Evolutionary conservation across 164 flowering plant genomes (phyloP).

Genomic region (Taxillus chinensis): DNA sequence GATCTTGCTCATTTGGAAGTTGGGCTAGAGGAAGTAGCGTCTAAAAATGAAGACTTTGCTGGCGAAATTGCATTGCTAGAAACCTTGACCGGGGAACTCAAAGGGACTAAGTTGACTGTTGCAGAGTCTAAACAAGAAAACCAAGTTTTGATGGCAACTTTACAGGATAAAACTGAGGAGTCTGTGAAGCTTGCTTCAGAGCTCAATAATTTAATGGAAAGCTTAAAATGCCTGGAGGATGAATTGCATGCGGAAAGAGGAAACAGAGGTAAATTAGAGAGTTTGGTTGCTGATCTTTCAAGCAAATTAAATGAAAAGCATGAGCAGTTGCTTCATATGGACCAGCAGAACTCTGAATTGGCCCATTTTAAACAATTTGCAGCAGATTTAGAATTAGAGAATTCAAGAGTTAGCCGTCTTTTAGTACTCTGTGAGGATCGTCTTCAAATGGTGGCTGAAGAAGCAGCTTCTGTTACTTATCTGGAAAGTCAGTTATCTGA

Average conservation of each 20-base stretch:
- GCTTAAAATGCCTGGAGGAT: constrained; percentile 23
- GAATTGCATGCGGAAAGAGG: constrained; percentile 44
- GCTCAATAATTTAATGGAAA: constrained; percentile 29
- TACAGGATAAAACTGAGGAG: constrained; percentile 39
- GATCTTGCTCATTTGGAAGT: constrained; percentile 39
- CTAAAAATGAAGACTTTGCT: constrained; percentile 33
- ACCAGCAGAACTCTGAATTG: constrained; percentile 35
- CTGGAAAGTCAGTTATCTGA: constrained; percentile 39
- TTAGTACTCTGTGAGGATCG: constrained; percentile 21
- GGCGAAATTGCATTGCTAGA: constrained; percentile 36
- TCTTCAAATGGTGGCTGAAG: constrained; percentile 22
- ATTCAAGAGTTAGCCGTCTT: constrained; percentile 25
- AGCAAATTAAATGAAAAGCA: constrained; percentile 35
- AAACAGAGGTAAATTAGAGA: constrained; percentile 34
- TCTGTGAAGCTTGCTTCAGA: constrained; percentile 37
- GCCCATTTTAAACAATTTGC: constrained; percentile 30
- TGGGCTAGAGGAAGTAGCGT: constrained; percentile 39
- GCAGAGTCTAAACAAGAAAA: constrained; percentile 28
- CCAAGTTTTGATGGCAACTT: constrained; percentile 21
- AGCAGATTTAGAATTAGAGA: constrained; percentile 43
- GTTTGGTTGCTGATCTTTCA: constrained; percentile 30
- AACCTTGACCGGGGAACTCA: constrained; percentile 36
- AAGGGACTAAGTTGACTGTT: constrained; percentile 20
- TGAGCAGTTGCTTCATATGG: constrained; percentile 26
- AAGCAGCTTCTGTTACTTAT: constrained; percentile 22